phyloP scores from a whole-genome alignment of 2,329 filamentous ascomycete species.

The Calonectria henricotiae region DNA sequence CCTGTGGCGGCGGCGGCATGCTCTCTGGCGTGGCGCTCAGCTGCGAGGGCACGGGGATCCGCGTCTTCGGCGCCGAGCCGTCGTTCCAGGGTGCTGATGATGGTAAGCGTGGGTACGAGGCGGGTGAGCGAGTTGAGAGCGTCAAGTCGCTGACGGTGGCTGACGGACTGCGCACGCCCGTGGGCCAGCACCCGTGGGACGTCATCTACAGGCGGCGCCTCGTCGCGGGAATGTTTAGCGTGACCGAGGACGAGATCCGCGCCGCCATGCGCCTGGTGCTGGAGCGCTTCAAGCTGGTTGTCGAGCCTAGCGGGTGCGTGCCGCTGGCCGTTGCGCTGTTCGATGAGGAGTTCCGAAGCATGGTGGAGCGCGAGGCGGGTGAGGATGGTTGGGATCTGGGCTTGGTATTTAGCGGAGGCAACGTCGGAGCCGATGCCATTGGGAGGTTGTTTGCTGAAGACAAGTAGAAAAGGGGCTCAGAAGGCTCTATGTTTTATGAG shows the following conservation, averaged over 20 bases:
- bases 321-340: slow-evolving; percentile 86
- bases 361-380: slow-evolving; percentile 81
- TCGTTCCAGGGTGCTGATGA: slow-evolving; percentile 89
- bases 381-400: slow-evolving; percentile 82
- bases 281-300: slow-evolving; percentile 91
- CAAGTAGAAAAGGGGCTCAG: slow-evolving; percentile 25
- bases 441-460: slow-evolving; percentile 65
- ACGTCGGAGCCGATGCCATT: slow-evolving; percentile 71
- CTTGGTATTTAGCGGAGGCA: slow-evolving; percentile 74
- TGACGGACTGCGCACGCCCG: slow-evolving; percentile 88
- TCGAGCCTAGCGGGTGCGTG: slow-evolving; percentile 92
- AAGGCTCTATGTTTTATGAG: background rate
- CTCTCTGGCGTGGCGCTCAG: slow-evolving; percentile 87
- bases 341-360: slow-evolving; percentile 84
- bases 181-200: slow-evolving; percentile 83
- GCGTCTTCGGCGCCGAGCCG: slow-evolving; percentile 91
- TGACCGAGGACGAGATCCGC: slow-evolving; percentile 87
- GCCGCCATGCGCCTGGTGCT: slow-evolving; percentile 83
- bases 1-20: slow-evolving; percentile 91
- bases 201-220: slow-evolving; percentile 82
- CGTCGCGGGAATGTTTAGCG: slow-evolving; percentile 80
- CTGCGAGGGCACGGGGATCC: slow-evolving; percentile 79
- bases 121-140: slow-evolving; percentile 74
- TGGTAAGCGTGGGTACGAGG: slow-evolving; percentile 78
- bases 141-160: slow-evolving; percentile 88